A percentile compares a stretch with the other conserved stretches of the same genome.
phyloP scores from a whole-genome alignment of 2,329 filamentous ascomycete genomes.

The Pestalotiopsis sp. region DNA sequence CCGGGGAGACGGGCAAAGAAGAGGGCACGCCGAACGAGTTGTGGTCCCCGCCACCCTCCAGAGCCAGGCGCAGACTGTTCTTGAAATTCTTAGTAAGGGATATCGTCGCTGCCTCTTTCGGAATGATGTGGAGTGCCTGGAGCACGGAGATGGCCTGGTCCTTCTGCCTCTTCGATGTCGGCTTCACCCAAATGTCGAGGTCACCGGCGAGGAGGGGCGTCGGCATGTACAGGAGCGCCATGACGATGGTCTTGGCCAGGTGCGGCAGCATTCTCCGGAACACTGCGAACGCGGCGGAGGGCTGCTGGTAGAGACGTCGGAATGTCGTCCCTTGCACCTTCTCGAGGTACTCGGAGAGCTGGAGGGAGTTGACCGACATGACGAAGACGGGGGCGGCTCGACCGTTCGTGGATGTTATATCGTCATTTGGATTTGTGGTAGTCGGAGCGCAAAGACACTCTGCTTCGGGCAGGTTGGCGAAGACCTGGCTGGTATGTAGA shows the following conservation, averaged over 20 bases:
- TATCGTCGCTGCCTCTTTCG: conserved; percentile 69
- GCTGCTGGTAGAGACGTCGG: conserved; percentile 90
- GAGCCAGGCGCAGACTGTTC: conserved; percentile 78
- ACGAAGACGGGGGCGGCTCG: conserved; percentile 10
- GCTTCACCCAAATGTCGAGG: conserved; percentile 84
- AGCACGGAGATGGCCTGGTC: conserved; percentile 84
- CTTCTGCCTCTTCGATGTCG: conserved; percentile 67
- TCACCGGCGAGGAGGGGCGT: conserved; percentile 77
- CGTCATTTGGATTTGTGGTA: not conserved
- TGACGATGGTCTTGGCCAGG: conserved; percentile 92
- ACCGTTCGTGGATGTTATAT: not conserved
- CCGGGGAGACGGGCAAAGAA: conserved; percentile 59
- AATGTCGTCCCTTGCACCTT: conserved; percentile 88
- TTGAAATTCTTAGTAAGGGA: conserved; percentile 82
- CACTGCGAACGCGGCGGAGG: conserved; percentile 91
- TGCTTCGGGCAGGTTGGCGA: not conserved
- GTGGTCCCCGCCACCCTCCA: conserved; percentile 84
- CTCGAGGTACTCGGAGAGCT: conserved; percentile 89
- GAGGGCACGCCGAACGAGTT: conserved; percentile 91
- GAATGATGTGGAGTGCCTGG: conserved; percentile 83
- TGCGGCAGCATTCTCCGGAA: conserved; percentile 97
- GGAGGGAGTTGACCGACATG: conserved; percentile 47
- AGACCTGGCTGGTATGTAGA: not conserved
- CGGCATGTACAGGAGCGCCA: conserved; percentile 91
- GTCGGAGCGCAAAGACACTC: not conserved